Base-by-base conservation (phyloP, 2,329 filamentous ascomycete genomes). In the Aureobasidium sp. region DNA sequence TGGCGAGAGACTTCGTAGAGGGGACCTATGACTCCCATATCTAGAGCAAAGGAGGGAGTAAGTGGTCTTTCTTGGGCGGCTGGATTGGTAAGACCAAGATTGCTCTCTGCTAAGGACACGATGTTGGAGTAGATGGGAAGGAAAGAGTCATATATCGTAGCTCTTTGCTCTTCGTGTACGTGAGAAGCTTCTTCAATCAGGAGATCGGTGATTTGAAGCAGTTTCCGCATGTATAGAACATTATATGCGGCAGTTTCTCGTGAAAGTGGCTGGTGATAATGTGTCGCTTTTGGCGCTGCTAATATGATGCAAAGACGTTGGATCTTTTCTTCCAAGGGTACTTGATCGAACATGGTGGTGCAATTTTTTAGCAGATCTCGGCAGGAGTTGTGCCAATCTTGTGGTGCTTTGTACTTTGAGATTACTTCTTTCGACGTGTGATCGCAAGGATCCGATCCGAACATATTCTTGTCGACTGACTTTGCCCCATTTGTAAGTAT, bases 1-100 rank as follows among this genome's bases (percentile, higher is more conserved):
- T 72, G 73, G 29, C 68, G 66, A 6, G 69, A 67, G 10, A 72
- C 62, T 50, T 69, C 68, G 61, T 70, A 74, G 45, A 74, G 59
- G 3, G 71, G 71, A 8, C 68, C 68, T 16, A 74, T 68, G 40
- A 71, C 64, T n/a, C 71, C 70, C 68, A 71, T 72, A 66, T 74
- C 71, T 58, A 74, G 72, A 31, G 72, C 60, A 65, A 74, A 74
- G 13, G 40, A 59, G 25, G 55, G 55, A 10, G 42, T 13, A 29
- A 47, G 40, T 23, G 16, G 29, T 11, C 15, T 4, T 15, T 15
- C 25, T 5, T 43, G 15, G 4, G 42, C 6, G 15, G 33, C 55
- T 23, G 55, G 18, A n/a, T 8, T 36, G 11, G 54, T 18, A 6
- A 59, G 27, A n/a, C 55, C 55, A 6, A 59, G 13, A 25, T 47